These are phyloP conservation scores for Paraphoma chrysanthemicola DNA, from an alignment of 2,329 filamentous ascomycete genomes.

Conservation along the genomic window DNA sequence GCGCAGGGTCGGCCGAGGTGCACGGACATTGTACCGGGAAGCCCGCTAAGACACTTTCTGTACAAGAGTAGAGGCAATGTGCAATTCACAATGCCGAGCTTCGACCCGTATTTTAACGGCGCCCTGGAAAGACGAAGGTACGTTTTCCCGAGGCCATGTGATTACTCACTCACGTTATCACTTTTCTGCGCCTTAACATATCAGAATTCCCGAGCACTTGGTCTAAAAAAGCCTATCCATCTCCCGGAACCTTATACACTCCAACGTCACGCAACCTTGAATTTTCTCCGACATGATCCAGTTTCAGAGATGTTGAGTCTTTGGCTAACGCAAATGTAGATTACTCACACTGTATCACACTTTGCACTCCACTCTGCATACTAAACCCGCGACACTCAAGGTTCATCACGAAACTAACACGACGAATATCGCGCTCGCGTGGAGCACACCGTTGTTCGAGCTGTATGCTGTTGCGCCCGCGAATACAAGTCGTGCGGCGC, in stretches of 20 bases:
- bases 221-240: background rate
- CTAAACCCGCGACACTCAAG: constrained; percentile 82
- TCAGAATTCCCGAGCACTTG: background rate
- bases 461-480: constrained; percentile 93
- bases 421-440: constrained; percentile 77
- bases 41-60: constrained; percentile 85
- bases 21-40: constrained; percentile 79
- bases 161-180: background rate
- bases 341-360: constrained; percentile 81
- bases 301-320: no score
- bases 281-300: background rate
- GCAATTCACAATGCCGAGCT: constrained; percentile 91
- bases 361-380: constrained; percentile 84
- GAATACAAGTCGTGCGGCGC: constrained; percentile 64
- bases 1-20: constrained; percentile 73
- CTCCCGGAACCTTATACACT: background rate
- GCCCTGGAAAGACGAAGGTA: constrained; percentile 69
- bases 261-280: background rate
- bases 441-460: constrained; percentile 91
- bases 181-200: no score
- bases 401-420: constrained; percentile 83
- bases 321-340: background rate
- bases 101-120: constrained; percentile 70
- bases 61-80: constrained; percentile 96
- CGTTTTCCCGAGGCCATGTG: constrained; percentile 12